These are phyloP conservation scores for Aspergillus candidus DNA, from an alignment of 2,329 filamentous ascomycete genomes.

Conservation along the genomic window DNA sequence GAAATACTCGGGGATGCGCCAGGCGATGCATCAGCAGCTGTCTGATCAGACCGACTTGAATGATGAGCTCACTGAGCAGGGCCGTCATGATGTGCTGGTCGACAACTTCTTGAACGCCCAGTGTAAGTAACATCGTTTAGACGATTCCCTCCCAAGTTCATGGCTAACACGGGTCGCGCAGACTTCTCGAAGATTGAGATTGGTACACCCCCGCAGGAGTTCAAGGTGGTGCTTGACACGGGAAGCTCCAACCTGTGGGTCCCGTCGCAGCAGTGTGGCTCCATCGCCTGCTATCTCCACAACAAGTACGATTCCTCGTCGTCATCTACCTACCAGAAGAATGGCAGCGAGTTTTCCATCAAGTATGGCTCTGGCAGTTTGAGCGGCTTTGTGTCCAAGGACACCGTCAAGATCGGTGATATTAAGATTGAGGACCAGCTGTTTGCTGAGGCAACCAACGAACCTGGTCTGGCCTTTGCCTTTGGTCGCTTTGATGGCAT, in stretches of 20 bases:
- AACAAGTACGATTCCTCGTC: conserved; percentile 87
- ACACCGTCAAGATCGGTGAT: conserved; percentile 81
- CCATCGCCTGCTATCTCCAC: conserved; percentile 97
- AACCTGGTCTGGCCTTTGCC: conserved; percentile 94
- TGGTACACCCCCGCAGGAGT: conserved; percentile 84
- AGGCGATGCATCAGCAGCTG: conserved; percentile 64
- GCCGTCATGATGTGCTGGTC: conserved; percentile 75
- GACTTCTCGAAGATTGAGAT: conserved; percentile 97
- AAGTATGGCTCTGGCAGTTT: conserved; percentile 91
- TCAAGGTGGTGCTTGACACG: conserved; percentile 98
- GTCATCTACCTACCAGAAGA: conserved; percentile 89
- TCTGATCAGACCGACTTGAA: conserved; percentile 69
- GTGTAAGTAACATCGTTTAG: conserved; percentile 56
- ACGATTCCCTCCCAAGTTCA: not conserved
- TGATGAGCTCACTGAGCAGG: conserved; percentile 57
- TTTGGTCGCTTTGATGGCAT: conserved; percentile 98
- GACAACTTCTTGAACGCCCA: conserved; percentile 98
- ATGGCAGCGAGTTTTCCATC: conserved; percentile 88
- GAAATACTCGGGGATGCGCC: conserved; percentile 88
- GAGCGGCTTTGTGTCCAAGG: conserved; percentile 87
- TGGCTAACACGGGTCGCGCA: conserved; percentile 31
- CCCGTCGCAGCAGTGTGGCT: conserved; percentile 79
- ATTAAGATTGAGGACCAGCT: conserved; percentile 81
- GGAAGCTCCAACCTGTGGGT: conserved; percentile 99
- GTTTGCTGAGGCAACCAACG: conserved; percentile 92